A percentile compares a stretch with the other conserved stretches of the same genome.
phyloP scores from a whole-genome alignment of 768 basidiomycete species.

The Brasilioporus rufonigricans region DNA sequence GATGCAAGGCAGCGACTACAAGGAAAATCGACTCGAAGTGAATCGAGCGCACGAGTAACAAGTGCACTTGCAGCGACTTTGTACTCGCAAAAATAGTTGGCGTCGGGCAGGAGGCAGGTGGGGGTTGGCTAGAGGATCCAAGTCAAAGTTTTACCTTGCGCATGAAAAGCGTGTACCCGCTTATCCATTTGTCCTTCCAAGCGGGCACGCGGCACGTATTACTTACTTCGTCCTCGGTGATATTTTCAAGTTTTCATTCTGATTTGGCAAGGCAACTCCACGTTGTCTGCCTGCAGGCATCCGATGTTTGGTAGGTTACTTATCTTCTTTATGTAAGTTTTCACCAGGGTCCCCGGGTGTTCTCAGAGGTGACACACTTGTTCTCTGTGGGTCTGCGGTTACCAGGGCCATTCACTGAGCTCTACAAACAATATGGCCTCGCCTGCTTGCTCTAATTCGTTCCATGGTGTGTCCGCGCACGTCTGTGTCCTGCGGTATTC shows the following conservation, averaged over 20 bases:
- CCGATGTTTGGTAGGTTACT: conserved; percentile 37
- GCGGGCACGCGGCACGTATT: conserved; percentile 32
- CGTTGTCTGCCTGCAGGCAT: conserved; percentile 81
- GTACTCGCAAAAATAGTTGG: conserved; percentile 28
- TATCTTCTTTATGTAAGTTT: conserved; percentile 46
- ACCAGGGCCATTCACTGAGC: neutral
- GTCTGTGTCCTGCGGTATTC: conserved; percentile 2
- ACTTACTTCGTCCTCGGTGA: conserved; percentile 31
- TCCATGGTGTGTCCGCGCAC: neutral
- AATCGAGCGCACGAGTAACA: conserved; percentile 44
- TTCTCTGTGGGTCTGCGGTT: neutral
- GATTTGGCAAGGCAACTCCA: conserved; percentile 51
- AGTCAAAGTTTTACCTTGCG: conserved; percentile 41
- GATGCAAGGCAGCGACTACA: conserved; percentile 28
- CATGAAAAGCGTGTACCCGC: conserved; percentile 53
- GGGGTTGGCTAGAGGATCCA: conserved; percentile 22
- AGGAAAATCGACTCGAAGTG: conserved; percentile 48
- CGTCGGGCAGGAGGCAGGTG: conserved; percentile 21
- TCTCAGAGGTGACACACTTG: conserved; percentile 1
- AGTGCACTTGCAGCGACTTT: conserved; percentile 25
- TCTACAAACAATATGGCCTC: neutral
- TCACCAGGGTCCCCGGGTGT: conserved; percentile 8
- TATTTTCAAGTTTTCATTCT: conserved; percentile 46
- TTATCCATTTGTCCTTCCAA: conserved; percentile 45
- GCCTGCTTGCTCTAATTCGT: neutral